Evolutionary conservation across 2,329 filamentous ascomycete genomes (phyloP).

Genomic region (Colletotrichum euphorbiae): DNA sequence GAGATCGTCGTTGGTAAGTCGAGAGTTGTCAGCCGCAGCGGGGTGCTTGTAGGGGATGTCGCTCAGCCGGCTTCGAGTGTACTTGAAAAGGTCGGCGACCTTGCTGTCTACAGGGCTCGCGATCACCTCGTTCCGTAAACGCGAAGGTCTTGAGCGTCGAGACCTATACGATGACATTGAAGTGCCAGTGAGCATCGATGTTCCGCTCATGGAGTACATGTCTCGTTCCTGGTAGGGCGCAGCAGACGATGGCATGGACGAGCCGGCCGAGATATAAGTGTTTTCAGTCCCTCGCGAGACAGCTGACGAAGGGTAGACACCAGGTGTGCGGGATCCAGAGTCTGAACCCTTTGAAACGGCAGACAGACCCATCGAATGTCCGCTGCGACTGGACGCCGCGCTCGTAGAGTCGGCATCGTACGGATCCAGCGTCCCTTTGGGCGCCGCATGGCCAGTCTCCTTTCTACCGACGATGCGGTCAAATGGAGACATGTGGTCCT

Average conservation of each 20-base stretch:
- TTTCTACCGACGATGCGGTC: slow-evolving; percentile 80
- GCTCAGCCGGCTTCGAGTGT: slow-evolving; percentile 81
- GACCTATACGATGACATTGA: slow-evolving; percentile 63
- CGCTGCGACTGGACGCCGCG: slow-evolving; percentile 71
- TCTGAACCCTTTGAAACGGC: slow-evolving; percentile 66
- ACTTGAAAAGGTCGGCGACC: slow-evolving; percentile 86
- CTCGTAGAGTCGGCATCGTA: slow-evolving; percentile 70
- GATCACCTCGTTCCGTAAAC: slow-evolving; percentile 82
- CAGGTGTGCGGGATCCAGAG: slow-evolving; percentile 61
- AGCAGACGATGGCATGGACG: slow-evolving; percentile 61
- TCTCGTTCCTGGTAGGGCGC: slow-evolving; percentile 55
- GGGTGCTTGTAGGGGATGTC: slow-evolving; percentile 85
- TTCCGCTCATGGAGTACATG: slow-evolving; percentile 66
- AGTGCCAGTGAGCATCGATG: slow-evolving; percentile 53
- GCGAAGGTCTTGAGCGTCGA: slow-evolving; percentile 68
- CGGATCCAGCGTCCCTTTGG: slow-evolving; percentile 65
- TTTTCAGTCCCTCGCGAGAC: slow-evolving; percentile 68
- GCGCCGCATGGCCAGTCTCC: slow-evolving; percentile 62
- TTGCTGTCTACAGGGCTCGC: slow-evolving; percentile 80
- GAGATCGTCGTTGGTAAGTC: slow-evolving; percentile 81
- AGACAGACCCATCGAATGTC: slow-evolving; percentile 61
- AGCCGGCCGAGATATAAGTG: slow-evolving; percentile 76
- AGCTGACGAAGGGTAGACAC: slow-evolving; percentile 62
- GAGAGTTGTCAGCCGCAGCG: slow-evolving; percentile 65
- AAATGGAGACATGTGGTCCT: slow-evolving; percentile 80